Base-by-base conservation (phyloP, 768 basidiomycete genomes). In the Strobilomyces dryophilus region DNA sequence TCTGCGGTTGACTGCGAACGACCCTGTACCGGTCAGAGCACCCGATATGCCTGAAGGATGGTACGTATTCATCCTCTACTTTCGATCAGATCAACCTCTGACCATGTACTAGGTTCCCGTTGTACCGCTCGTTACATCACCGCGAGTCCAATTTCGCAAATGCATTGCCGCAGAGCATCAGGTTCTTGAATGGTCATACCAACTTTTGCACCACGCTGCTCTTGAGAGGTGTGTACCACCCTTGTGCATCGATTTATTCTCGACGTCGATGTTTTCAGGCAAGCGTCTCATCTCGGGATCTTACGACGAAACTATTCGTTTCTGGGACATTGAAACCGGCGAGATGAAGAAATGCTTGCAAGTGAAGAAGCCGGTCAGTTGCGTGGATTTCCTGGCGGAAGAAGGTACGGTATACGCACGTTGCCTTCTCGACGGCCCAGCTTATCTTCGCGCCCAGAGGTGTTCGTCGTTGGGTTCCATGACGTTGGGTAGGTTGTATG, bases 391-490 rank as follows among this genome's bases (percentile, higher is more conserved):
- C 67, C 71, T 90, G 57, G 80, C 83, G 1, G 87, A 91, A 49
- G 89, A 92, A 71, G 87, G 87, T 85, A 37, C 1, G 51, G 40
- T 75, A 68, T 24, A n/a, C 12, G 31, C 9, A 27, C 41, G 3
- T 29, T 8, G 3, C 18, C 20, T 20, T 37, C 24, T 45, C 2
- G 17, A 24, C 43, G 53, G 17, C 3, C 15, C 32, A 9, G n/a
- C 48, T 60, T 15, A 70, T 37, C 29, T 3, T 46, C 40, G 24
- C 37, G 10, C 32, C 15, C 54, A 89, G 86, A 91, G 79, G 89
- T 94, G 4, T 90, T 95, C 52, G 92, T 92, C 14, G 90, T 92
- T 32, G 93, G 92, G 0, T 94, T 93, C 71, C 91, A 94, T 56
- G 93, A 95, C 61, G 87, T 94, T 52, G 92, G 92, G 87, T 89